A percentile compares a stretch with the other conserved stretches of the same genome.
Evolutionary conservation across 345 rosid genomes (phyloP).

Genomic region (Arabidopsis arenosa): DNA sequence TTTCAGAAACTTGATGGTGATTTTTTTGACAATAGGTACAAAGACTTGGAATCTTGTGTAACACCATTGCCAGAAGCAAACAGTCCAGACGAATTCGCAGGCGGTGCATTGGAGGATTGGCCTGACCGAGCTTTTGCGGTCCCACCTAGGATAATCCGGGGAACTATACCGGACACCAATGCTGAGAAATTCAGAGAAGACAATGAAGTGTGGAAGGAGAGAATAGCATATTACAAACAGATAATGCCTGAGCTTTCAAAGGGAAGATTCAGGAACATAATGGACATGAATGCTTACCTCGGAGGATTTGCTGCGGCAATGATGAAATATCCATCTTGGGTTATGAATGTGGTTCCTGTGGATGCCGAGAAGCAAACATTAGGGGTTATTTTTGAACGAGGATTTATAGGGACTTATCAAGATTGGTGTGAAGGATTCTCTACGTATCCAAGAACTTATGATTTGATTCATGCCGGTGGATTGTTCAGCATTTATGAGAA

Average conservation of each 20-base stretch:
- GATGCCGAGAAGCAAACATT: slow-evolving; percentile 74
- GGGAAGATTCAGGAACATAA: slow-evolving; percentile 81
- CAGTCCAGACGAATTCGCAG: slow-evolving; percentile 75
- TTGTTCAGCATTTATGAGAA: slow-evolving; percentile 80
- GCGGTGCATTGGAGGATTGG: slow-evolving; percentile 85
- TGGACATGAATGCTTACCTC: slow-evolving; percentile 96
- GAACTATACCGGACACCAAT: slow-evolving; percentile 67
- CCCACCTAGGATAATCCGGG: slow-evolving; percentile 80
- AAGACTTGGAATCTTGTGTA: slow-evolving; percentile 80
- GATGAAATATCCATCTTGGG: slow-evolving; percentile 80
- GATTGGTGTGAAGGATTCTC: slow-evolving; percentile 99
- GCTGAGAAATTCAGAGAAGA: slow-evolving; percentile 68
- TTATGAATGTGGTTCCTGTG: slow-evolving; percentile 89
- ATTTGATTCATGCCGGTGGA: slow-evolving; percentile 84
- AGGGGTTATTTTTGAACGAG: slow-evolving; percentile 81
- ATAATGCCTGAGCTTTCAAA: slow-evolving; percentile 55
- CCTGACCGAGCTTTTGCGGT: slow-evolving; percentile 79
- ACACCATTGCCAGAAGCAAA: slow-evolving; percentile 84
- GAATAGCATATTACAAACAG: slow-evolving; percentile 65
- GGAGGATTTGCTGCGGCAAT: slow-evolving; percentile 92
- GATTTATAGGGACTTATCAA: slow-evolving; percentile 83
- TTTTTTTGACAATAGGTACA: slow-evolving; percentile 55
- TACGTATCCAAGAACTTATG: slow-evolving; percentile 97
- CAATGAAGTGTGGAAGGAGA: slow-evolving; percentile 75
- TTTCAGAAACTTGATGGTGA: not conserved